Evolutionary conservation across 2,329 filamentous ascomycete genomes (phyloP), one percentile per base, ranked within the genome.

Genomic region (Ascocoryne sarcoides): DNA sequence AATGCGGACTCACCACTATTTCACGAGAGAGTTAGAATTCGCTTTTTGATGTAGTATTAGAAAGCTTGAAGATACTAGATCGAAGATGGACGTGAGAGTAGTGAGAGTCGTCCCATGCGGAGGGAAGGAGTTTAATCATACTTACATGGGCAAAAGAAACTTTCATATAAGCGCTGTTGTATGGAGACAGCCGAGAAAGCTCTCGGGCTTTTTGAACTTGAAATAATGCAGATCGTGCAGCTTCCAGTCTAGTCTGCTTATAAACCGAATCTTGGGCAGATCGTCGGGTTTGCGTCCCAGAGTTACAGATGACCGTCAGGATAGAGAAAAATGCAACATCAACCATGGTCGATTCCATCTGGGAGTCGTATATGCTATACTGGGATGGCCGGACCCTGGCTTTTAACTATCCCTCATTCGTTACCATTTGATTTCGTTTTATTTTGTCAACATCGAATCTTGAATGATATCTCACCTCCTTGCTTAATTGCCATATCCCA

Each of bases 261-360:
- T 34, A 37, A 21, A 33, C 10, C n/a, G 33, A 15, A 35, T 40
- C 20, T n/a, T n/a, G n/a, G n/a, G n/a, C n/a, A n/a, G n/a, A n/a
- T n/a, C n/a, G n/a, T n/a, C n/a, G n/a, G n/a, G n/a, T n/a, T n/a
- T n/a, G n/a, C n/a, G n/a, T n/a, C n/a, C n/a, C n/a, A n/a, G n/a
- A n/a, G n/a, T n/a, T n/a, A n/a, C n/a, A n/a, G n/a, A n/a, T n/a
- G n/a, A n/a, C n/a, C n/a, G n/a, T n/a, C n/a, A n/a, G n/a, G n/a
- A n/a, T n/a, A n/a, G n/a, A n/a, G 21, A 35, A 39, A 26, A 43
- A 43, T 21, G 44, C 44, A 17, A 46, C 40, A 7, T 46, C 35
- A 7, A 43, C 37, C 41, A 46, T 40, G 8, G 20, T 36, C 15
- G 41, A 36, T 12, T 41, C 38, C 19, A 46, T 30, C 20, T 43